Evolutionary conservation across 2,329 filamentous ascomycete genomes (phyloP).

Genomic region (Kalmusia sp.): DNA sequence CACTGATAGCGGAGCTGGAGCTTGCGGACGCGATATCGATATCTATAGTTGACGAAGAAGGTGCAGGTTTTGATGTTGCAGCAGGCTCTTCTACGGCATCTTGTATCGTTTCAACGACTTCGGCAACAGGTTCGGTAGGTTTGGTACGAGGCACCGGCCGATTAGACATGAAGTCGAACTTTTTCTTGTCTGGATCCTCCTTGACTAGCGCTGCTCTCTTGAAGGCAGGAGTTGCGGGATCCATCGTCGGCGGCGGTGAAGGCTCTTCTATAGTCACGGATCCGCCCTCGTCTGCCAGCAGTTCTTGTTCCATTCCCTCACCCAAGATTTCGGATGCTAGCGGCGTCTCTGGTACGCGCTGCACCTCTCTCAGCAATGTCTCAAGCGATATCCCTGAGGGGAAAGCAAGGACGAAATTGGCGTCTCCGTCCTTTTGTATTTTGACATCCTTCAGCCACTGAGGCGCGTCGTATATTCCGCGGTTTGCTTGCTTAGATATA

Average conservation of each 20-base stretch:
- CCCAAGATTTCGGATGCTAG: constrained; percentile 12
- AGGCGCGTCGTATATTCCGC: constrained; percentile 35
- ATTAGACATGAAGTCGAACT: constrained; percentile 48
- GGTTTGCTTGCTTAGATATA: constrained; percentile 32
- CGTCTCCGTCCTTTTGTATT: constrained; percentile 24
- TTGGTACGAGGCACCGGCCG: constrained; percentile 38
- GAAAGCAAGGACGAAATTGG: constrained; percentile 30
- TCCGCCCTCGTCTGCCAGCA: constrained; percentile 28
- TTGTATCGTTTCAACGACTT: constrained; percentile 8
- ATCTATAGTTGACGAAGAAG: background rate
- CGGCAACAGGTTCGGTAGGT: constrained; percentile 13
- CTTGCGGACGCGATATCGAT: background rate
- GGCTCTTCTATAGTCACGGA: constrained; percentile 16
- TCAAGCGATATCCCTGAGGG: constrained; percentile 27
- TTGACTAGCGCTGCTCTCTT: constrained; percentile 37
- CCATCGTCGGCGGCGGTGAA: constrained; percentile 28
- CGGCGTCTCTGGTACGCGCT: constrained; percentile 21
- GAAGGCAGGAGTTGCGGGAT: constrained; percentile 32
- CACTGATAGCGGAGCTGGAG: constrained; percentile 2
- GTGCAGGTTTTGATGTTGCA: background rate
- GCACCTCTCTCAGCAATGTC: constrained; percentile 31
- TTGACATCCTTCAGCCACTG: constrained; percentile 38
- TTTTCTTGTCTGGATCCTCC: constrained; percentile 34
- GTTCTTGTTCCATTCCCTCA: constrained; percentile 21
- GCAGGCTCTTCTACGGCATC: background rate